Evolutionary conservation across 129 eudicot genomes (phyloP).

Genomic region (Helianthus annuus): HanXRQr2.0-SUNRISE NC_035448.2:136880745-136881244

Average conservation of each 20-base stretch:
- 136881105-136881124: slow-evolving; percentile 33
- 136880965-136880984: neutral
- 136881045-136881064: slow-evolving; percentile 23
- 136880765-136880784: slow-evolving; percentile 86
- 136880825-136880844: slow-evolving; percentile 59
- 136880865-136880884: slow-evolving; percentile 7
- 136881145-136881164: neutral
- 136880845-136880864: slow-evolving; percentile 50
- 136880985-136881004: neutral
- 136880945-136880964: neutral
- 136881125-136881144: slow-evolving; percentile 27
- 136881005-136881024: slow-evolving; percentile 2
- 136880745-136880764: slow-evolving; percentile 43
- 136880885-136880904: slow-evolving; percentile 64
- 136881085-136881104: slow-evolving; percentile 18
- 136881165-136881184: neutral
- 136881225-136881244: too few species aligned
- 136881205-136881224: too few species aligned
- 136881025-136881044: slow-evolving; percentile 16
- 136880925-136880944: neutral
- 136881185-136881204: too few species aligned
- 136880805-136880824: slow-evolving; percentile 45
- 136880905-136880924: slow-evolving; percentile 39
- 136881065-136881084: slow-evolving; percentile 24
- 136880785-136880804: slow-evolving; percentile 64